phyloP scores from a whole-genome alignment of 371 early-diverging fungal genomes.

The Mycotypha africana region DNA sequence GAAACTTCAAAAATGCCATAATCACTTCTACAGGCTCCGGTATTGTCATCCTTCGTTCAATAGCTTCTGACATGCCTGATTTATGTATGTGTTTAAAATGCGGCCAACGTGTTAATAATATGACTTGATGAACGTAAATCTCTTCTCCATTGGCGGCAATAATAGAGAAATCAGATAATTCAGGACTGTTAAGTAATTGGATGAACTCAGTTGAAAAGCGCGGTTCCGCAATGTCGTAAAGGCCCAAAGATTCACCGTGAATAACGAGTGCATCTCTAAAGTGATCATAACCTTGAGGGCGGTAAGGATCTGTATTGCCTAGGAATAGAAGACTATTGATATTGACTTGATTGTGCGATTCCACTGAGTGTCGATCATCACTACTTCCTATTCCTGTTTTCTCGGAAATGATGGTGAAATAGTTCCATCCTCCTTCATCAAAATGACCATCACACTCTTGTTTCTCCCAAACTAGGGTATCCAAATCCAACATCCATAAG shows the following conservation, averaged over 20 bases:
- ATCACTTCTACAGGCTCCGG: conserved; percentile 52
- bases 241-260: conserved; percentile 50
- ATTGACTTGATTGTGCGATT: conserved; percentile 10
- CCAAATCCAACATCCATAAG: conserved; percentile 56
- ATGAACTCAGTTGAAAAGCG: conserved; percentile 38
- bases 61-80: conserved; percentile 57
- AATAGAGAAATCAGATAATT: conserved; percentile 55
- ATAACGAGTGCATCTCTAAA: conserved; percentile 52
- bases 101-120: conserved; percentile 63
- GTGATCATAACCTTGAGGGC: conserved; percentile 54
- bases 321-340: conserved; percentile 36
- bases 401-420: conserved; percentile 45
- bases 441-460: conserved; percentile 50
- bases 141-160: conserved; percentile 29
- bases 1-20: conserved; percentile 49
- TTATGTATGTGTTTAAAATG: conserved; percentile 50
- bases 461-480: conserved; percentile 54
- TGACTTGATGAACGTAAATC: conserved; percentile 56
- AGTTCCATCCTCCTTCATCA: conserved; percentile 57
- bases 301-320: conserved; percentile 46
- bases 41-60: conserved; percentile 39
- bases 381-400: neutral
- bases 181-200: conserved; percentile 43
- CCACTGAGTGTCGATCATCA: neutral
- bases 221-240: conserved; percentile 49